phyloP scores from a whole-genome alignment of 73 alveolate genomes.

The Urostyla sp. region DNA sequence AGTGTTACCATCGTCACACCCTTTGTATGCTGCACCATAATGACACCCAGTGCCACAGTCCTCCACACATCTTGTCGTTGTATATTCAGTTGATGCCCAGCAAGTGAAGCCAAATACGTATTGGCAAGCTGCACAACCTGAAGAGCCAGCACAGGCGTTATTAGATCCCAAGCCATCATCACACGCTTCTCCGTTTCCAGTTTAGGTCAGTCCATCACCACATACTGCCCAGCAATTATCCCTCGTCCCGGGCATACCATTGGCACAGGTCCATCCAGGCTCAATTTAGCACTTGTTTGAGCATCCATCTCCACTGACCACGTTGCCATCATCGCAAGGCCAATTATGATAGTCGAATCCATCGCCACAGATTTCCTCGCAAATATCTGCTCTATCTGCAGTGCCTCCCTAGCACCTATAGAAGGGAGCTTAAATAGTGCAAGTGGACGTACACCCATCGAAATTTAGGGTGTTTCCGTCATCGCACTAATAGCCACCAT shows the following conservation, averaged over 20 bases:
- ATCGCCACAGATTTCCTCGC: constrained; percentile 57
- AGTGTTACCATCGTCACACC: constrained; percentile 56
- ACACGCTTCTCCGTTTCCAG: constrained; percentile 45
- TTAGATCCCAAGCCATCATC: constrained; percentile 49
- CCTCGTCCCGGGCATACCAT: constrained; percentile 46
- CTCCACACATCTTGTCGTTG: constrained; percentile 39
- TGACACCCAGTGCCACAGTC: constrained; percentile 47
- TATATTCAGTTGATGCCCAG: constrained; percentile 27
- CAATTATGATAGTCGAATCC: constrained; percentile 30
- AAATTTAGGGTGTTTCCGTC: constrained; percentile 33
- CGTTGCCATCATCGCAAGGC: constrained; percentile 47
- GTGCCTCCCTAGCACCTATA: constrained; percentile 52
- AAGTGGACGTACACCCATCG: constrained; percentile 44
- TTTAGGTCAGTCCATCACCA: constrained; percentile 57
- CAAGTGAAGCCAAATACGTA: constrained; percentile 24
- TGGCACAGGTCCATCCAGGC: constrained; percentile 20
- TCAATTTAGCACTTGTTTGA: constrained; percentile 33
- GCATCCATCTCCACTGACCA: constrained; percentile 45
- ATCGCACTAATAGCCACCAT: constrained; percentile 39
- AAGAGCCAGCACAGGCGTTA: constrained; percentile 8
- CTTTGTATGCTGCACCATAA: not conserved
- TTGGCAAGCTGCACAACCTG: constrained; percentile 33
- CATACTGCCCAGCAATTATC: constrained; percentile 46
- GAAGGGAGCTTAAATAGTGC: constrained; percentile 23
- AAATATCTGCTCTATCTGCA: constrained; percentile 34